phyloP scores from a whole-genome alignment of 2,329 filamentous ascomycete species.

The Aspergillus sergii region DNA sequence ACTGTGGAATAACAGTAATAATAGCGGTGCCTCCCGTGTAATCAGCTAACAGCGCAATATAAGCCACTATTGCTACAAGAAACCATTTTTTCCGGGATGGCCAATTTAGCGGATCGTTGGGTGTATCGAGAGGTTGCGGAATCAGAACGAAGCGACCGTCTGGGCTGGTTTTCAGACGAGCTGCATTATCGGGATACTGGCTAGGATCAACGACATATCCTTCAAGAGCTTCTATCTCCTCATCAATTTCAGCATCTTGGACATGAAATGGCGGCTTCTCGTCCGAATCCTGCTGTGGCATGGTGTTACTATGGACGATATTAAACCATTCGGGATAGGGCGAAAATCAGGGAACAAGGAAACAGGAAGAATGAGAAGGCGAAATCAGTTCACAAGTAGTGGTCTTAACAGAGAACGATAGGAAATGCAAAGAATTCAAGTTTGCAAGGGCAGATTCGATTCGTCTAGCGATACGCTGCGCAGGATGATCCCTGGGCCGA shows the following conservation, averaged over 20 bases:
- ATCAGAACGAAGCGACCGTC: constrained; percentile 52
- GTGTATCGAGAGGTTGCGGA: constrained; percentile 56
- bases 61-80: constrained; percentile 52
- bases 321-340: neutral
- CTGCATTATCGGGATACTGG: constrained; percentile 24
- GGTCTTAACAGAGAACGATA: neutral
- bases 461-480: neutral
- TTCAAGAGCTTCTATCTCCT: constrained; percentile 21
- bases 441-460: neutral
- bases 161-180: constrained; percentile 36
- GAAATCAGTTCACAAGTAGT: neutral
- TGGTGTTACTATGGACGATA: neutral
- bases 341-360: neutral
- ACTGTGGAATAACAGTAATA: constrained; percentile 49
- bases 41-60: constrained; percentile 52
- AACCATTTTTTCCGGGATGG: constrained; percentile 51
- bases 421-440: neutral
- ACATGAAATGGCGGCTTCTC: constrained; percentile 8
- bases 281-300: neutral
- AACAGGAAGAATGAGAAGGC: neutral
- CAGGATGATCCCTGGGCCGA: neutral
- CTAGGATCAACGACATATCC: constrained; percentile 22
- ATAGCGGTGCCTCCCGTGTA: constrained; percentile 53
- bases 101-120: constrained; percentile 60
- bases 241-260: constrained; percentile 9